Base-by-base conservation (phyloP, 1,284 basidiomycete genomes). In the Leucoagaricus sp. region DNA sequence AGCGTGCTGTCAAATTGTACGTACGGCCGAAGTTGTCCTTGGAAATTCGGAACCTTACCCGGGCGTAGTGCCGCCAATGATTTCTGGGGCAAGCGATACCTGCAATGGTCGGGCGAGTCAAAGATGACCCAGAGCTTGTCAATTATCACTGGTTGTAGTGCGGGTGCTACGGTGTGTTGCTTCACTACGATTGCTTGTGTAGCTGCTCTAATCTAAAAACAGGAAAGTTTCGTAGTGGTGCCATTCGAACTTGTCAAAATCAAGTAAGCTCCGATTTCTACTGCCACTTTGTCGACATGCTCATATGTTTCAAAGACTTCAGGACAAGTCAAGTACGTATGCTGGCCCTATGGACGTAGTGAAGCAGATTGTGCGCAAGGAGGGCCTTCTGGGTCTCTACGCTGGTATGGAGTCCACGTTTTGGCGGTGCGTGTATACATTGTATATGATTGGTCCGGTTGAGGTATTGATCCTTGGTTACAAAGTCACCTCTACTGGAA, bases 171-270 rank as follows among this genome's bases (percentile, higher is more conserved):
- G 19, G 77, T 78, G 62, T 53, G 74, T 62, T 29, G 19, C 5
- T 7, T 26, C 8, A 10, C 33, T 8, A 19, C 36, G 23, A 49
- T 33, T 36, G 33, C 21, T 49, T 3, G 54, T 45, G 15, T n/a
- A 40, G 15, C 1, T 38, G 15, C 13, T 31, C 33, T 59, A 0
- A 47, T 36, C 13, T 21, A n/a, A 19, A 36, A 15, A 26, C 57
- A 80, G 78, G 96, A 99, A 79, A 93, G 89, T 63, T 86, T 97
- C 65, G 89, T 94, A 23, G 89, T 93, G 15, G 95, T 97, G 1
- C 96, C 96, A 0, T 98, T 98, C 65, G 96, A 99, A 74, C 85
- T 98, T 21, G 96, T 98, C 65, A 98, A 99, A 76, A 97, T 98
- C 73, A 89, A 86, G 87, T 89, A 58, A 41, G 71, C 63, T 8